These are phyloP conservation scores for Rheum nobile DNA, from an alignment of 148 eudicot genomes.

Conservation along the genomic window DNA sequence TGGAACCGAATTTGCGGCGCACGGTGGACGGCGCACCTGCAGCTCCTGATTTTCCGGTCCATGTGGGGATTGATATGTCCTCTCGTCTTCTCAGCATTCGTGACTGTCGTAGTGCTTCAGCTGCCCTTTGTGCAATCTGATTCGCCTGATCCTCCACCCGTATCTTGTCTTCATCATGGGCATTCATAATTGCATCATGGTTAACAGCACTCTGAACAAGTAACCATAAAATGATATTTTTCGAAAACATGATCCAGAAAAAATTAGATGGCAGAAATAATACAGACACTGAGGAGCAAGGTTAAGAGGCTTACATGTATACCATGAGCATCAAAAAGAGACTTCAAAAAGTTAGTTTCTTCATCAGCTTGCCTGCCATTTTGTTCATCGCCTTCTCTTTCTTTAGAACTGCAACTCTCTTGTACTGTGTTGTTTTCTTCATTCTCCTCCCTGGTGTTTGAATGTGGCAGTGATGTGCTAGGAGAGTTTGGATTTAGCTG, in stretches of 20 bases:
- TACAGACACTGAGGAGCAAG: slow-evolving; percentile 5
- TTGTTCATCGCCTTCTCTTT: slow-evolving; percentile 27
- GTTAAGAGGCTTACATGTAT: slow-evolving; percentile 67
- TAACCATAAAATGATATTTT: no score
- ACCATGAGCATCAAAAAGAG: slow-evolving; percentile 87
- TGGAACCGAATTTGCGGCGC: slow-evolving; percentile 69
- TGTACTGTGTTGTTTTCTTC: slow-evolving; percentile 14
- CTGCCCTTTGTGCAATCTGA: slow-evolving; percentile 83
- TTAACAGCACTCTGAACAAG: slow-evolving; percentile 77
- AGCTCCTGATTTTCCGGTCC: slow-evolving; percentile 87
- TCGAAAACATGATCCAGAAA: no score
- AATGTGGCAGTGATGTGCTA: slow-evolving; percentile 14
- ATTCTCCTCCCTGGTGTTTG: slow-evolving; percentile 16
- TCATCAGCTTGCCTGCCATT: slow-evolving; percentile 36
- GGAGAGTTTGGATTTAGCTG: slow-evolving; percentile 19
- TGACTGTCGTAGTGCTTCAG: slow-evolving; percentile 87
- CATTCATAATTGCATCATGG: slow-evolving; percentile 87
- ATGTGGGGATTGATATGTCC: slow-evolving; percentile 71
- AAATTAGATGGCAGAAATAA: no score
- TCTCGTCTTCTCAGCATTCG: slow-evolving; percentile 72
- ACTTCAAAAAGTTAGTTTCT: slow-evolving; percentile 60
- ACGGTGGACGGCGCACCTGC: slow-evolving; percentile 90
- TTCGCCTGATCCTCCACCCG: slow-evolving; percentile 81
- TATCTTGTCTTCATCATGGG: slow-evolving; percentile 72
- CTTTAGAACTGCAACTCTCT: slow-evolving; percentile 21